Percentiles rank a stretch among this genome's conserved stretches.
Evolutionary conservation across 2,329 filamentous ascomycete species (phyloP).

Genomic region (Beauveria asiatica): DNA sequence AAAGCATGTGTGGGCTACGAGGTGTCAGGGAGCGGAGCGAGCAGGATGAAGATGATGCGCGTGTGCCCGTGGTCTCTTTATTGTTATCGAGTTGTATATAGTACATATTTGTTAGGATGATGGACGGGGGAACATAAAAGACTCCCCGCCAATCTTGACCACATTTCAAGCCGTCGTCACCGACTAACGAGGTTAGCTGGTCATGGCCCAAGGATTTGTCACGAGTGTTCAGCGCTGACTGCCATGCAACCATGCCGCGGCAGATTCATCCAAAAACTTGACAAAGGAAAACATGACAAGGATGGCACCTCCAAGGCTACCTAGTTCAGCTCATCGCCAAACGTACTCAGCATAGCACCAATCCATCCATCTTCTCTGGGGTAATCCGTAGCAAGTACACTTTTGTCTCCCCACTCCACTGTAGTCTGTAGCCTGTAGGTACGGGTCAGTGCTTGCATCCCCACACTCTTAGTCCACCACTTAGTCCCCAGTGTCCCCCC

Average conservation of each 20-base stretch:
- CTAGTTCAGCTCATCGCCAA: no score
- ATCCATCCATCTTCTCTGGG: background rate
- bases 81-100: no score
- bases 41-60: no score
- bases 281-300: no score
- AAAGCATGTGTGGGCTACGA: no score
- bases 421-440: no score
- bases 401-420: no score
- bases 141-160: background rate
- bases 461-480: background rate
- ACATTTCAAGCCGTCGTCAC: background rate
- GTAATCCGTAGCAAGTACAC: background rate
- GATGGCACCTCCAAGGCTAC: no score
- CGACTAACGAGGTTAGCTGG: no score
- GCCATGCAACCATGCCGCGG: background rate
- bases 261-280: background rate
- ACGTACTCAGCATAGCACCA: background rate
- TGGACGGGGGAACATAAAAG: no score
- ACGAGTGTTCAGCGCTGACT: background rate
- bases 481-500: background rate
- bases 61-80: no score
- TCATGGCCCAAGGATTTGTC: background rate
- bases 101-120: background rate
- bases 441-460: background rate
- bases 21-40: no score